Base-by-base conservation (phyloP, 106 monocot species). In the Dendrobium chrysotoxum region DNA sequence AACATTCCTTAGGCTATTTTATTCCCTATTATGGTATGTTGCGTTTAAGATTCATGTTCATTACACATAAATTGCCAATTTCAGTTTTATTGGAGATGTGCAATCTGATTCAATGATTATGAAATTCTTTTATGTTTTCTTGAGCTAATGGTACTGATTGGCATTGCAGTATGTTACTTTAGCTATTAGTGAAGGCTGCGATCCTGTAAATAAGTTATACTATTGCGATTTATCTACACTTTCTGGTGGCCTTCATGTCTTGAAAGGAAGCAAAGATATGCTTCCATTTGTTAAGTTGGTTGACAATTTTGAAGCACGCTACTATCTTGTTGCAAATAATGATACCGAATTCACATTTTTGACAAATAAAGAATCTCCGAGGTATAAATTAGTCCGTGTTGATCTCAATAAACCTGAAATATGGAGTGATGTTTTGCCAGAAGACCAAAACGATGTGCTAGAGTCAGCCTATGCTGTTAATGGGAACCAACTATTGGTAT, bases 271-370 rank as follows among this genome's bases (percentile, higher is more conserved):
- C 42, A 77, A 81, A 46, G 55, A 54, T 68, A 72, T 88, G 82
- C 92, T 99, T 72, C 95, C 99, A 23, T 99, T 99, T 65, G 45
- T 91, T 42, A 91, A 95, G 79, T 88, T 99, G 79, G 88, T 99
- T 61, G 95, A 99, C 67, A 90, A 90, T 55, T 88, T 99, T 75
- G 95, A 99, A 79, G 95, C 91, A 72, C 75, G 81, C 10, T 91
- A 99, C 77, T 58, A 64, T n/a, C 41, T 65, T 74, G 81, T 95
- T 15, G 81, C 99, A 30, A 99, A 99, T 87, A 90, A 95, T 85
- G 87, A 79, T 41, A 83, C 83, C 11, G 80, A 86, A 76, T 99
- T 99, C 72, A 99, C 95, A 28, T 99, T 99, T 78, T 75, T 93
- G 28, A 91, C 95, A 54, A 99, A 99, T 80, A 95, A 93, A 86